Evolutionary conservation across 371 early-diverging fungal species (phyloP), one percentile per base, ranked within the genome.

Genomic region (Syncephalastrum monosporum): DNA sequence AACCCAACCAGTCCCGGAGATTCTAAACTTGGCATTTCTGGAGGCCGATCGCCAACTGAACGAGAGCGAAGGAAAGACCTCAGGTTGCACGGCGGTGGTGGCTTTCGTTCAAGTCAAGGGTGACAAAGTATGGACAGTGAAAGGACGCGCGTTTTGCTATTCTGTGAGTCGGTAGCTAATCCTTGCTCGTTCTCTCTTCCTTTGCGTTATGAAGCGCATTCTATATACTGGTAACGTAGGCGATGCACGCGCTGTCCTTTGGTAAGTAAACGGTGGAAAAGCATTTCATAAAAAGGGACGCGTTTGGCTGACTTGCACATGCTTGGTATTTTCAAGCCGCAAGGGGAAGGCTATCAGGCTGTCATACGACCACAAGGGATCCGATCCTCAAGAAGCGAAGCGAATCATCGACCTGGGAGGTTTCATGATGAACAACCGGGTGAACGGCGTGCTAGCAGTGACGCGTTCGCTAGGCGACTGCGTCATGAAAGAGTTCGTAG

Each of bases 391-490:
- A 50, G 98, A 98, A 71, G 87, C 88, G 27, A 85, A 90, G 56
- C 86, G 98, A 56, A 92, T 98, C 47, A 77, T 86, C 42, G 94
- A 94, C 46, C 81, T 91, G 14, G 98, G 98, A 41, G 99, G 99
- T 15, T 96, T 95, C 72, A 87, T 98, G 56, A 89, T 97, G 83
- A 96, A 97, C 66, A 91, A 93, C 59, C 88, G 99, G 6, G 99
- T 98, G n/a, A 98, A 98, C 70, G 99, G 98, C 24, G 91, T 97
- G n/a, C 72, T 98, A 56, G 97, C 99, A 12, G 98, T 98, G 3
- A 98, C 99, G 15, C 81, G 99, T 25, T 90, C 97, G 0, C 78
- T 98, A 25, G 99, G 98, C n/a, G 98, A 98, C 69, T 80, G 87
- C 61, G 83, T 89, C 17, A 94, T 98, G 94, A 98, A 98, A 71